These are phyloP conservation scores for Phytophthora tentaculata DNA, from an alignment of 352 stramenopile species.

Conservation along the genomic window DNA sequence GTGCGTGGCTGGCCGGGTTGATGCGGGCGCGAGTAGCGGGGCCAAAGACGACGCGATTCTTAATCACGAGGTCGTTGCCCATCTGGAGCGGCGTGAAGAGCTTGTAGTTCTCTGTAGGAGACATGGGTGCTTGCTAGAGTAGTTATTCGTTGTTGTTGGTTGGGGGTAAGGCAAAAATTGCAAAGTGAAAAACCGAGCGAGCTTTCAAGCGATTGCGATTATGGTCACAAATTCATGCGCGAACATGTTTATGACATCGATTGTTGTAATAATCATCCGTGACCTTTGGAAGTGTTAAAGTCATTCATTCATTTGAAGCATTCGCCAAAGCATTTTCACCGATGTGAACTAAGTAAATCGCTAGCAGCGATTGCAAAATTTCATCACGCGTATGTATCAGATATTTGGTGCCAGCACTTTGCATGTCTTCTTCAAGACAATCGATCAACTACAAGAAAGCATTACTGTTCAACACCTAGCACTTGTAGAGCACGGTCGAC, in stretches of 20 bases:
- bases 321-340: too few species aligned
- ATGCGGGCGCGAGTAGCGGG: constrained; percentile 47
- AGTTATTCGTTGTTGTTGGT: constrained; percentile 7
- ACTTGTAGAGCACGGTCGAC: constrained; percentile 14
- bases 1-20: constrained; percentile 21
- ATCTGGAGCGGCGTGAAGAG: constrained; percentile 44
- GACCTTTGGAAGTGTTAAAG: background rate
- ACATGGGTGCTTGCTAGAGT: constrained; percentile 17
- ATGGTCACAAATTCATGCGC: background rate
- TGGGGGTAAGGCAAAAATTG: constrained; percentile 17
- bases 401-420: too few species aligned
- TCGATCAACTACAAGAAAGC: too few species aligned
- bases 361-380: too few species aligned
- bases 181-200: constrained; percentile 11
- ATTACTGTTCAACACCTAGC: background rate
- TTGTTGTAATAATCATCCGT: background rate
- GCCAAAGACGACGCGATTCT: constrained; percentile 53
- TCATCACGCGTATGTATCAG: too few species aligned
- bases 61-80: constrained; percentile 36
- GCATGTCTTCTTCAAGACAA: too few species aligned
- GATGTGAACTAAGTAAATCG: too few species aligned
- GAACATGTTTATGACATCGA: constrained; percentile 11
- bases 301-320: too few species aligned
- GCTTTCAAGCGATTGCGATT: background rate
- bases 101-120: constrained; percentile 33